phyloP scores from a whole-genome alignment of 2,329 filamentous ascomycete species.

The Aureobasidium sp. region DNA sequence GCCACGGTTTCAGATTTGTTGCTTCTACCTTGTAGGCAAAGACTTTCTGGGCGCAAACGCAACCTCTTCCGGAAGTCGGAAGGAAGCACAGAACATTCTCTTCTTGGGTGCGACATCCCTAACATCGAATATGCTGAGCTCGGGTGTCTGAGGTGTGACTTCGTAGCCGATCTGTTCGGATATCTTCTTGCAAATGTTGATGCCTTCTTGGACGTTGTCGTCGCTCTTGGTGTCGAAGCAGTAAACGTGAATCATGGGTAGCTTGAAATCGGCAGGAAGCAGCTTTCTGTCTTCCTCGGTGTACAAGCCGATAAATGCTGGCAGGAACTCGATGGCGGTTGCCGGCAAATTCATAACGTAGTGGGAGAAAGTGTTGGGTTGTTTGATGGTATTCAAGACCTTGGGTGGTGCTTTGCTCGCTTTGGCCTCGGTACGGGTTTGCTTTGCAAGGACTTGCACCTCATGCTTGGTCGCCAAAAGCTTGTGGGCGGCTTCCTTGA shows the following conservation, averaged over 20 bases:
- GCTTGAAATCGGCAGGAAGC: slow-evolving; percentile 29
- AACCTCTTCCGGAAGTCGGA: slow-evolving; percentile 73
- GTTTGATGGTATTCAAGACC: slow-evolving; percentile 34
- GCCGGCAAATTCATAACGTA: slow-evolving; percentile 98
- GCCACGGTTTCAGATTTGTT: background rate
- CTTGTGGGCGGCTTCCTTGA: slow-evolving; percentile 59
- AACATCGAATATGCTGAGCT: slow-evolving; percentile 56
- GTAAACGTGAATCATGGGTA: slow-evolving; percentile 89
- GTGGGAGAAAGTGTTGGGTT: slow-evolving; percentile 76
- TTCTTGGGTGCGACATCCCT: slow-evolving; percentile 88
- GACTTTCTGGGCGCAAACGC: slow-evolving; percentile 55
- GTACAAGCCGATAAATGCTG: slow-evolving; percentile 73
- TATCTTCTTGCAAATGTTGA: slow-evolving; percentile 60
- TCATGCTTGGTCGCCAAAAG: slow-evolving; percentile 50
- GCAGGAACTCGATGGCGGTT: slow-evolving; percentile 76
- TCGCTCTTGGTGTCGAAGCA: slow-evolving; percentile 83
- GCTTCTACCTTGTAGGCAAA: background rate
- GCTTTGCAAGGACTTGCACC: slow-evolving; percentile 33
- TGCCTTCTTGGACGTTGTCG: slow-evolving; percentile 55
- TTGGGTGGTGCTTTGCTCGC: slow-evolving; percentile 22
- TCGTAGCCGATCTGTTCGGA: slow-evolving; percentile 53
- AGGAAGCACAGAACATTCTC: slow-evolving; percentile 93
- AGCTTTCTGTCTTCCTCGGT: slow-evolving; percentile 28
- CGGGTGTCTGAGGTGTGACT: slow-evolving; percentile 52
- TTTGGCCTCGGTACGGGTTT: slow-evolving; percentile 24